A percentile compares a stretch with the other conserved stretches of the same genome.
Evolutionary conservation across 163 green algal species (phyloP).

Genomic region (Prototheca wickerhamii): DNA sequence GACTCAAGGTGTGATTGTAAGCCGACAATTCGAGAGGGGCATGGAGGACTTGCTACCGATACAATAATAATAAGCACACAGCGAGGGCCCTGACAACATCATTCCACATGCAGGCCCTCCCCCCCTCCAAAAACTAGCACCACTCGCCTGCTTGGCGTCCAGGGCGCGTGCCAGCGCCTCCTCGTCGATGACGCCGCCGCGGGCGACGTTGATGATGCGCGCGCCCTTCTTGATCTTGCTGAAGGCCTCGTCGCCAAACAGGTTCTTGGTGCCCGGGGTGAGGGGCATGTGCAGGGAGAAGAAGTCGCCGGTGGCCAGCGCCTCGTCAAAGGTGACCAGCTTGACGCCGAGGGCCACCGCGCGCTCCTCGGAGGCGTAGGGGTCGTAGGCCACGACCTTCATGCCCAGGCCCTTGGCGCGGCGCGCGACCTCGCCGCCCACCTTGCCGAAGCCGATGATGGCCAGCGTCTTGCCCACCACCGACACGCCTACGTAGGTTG

Average conservation of each 20-base stretch:
- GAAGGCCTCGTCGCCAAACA: constrained; percentile 86
- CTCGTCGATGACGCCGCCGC: constrained; percentile 92
- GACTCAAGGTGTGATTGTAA: too few relatives aligned
- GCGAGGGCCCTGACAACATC: too few relatives aligned
- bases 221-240: constrained; percentile 80
- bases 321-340: constrained; percentile 75
- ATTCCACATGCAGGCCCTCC: too few relatives aligned
- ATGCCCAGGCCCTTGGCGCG: constrained; percentile 74
- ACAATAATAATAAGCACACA: too few relatives aligned
- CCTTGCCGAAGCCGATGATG: constrained; percentile 95
- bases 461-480: constrained; percentile 86
- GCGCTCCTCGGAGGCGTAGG: constrained; percentile 77
- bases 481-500: constrained; percentile 72
- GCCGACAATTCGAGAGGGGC: too few relatives aligned
- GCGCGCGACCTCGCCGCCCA: constrained; percentile 22
- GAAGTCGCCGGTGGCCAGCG: constrained; percentile 75
- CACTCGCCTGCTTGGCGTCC: constrained; percentile 38
- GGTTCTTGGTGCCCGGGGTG: constrained; percentile 76
- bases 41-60: too few relatives aligned
- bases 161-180: constrained; percentile 67
- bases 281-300: constrained; percentile 97
- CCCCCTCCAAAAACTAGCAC: not conserved
- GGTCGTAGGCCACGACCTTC: constrained; percentile 85
- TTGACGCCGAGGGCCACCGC: constrained; percentile 54
- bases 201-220: constrained; percentile 87